These are phyloP conservation scores for Aspergillus panamensis DNA, from an alignment of 495 filamentous ascomycete genomes.

Conservation along the genomic window DNA sequence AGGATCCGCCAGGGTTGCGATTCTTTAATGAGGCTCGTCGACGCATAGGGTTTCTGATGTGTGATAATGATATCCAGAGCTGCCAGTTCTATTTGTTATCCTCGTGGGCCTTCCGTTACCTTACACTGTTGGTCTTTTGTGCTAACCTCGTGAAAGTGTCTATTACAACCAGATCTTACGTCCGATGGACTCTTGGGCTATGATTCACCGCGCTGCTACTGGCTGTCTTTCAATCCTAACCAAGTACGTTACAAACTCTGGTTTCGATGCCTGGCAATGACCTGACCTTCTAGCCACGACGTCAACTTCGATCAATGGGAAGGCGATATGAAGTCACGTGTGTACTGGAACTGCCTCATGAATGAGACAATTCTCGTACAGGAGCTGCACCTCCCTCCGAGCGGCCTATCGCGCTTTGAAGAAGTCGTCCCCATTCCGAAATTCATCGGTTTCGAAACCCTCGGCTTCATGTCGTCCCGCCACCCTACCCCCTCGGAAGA, in stretches of 20 bases:
- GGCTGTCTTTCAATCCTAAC: constrained; percentile 46
- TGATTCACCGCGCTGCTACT: constrained; percentile 48
- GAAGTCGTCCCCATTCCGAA: constrained; percentile 47
- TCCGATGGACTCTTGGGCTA: constrained; percentile 47
- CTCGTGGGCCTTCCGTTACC: constrained; percentile 27
- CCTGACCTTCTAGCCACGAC: constrained; percentile 32
- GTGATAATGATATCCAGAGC: constrained; percentile 44
- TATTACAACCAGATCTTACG: constrained; percentile 47
- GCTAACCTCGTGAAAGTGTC: constrained; percentile 23
- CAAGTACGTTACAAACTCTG: constrained; percentile 33
- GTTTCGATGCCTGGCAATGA: background rate
- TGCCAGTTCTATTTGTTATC: constrained; percentile 49
- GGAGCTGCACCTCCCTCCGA: constrained; percentile 47
- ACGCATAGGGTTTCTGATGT: constrained; percentile 48
- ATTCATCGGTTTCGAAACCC: constrained; percentile 44
- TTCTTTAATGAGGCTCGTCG: constrained; percentile 48
- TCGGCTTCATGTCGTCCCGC: constrained; percentile 32
- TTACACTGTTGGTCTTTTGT: background rate
- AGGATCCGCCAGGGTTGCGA: constrained; percentile 40
- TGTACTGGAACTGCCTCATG: constrained; percentile 50
- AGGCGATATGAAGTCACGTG: constrained; percentile 49
- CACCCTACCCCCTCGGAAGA: constrained; percentile 28
- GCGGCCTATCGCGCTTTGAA: constrained; percentile 43
- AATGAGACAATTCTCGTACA: constrained; percentile 48
- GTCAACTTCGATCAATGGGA: constrained; percentile 48